Base-by-base conservation (phyloP, 306 rosid species). In the Corylus avellana region DNA sequence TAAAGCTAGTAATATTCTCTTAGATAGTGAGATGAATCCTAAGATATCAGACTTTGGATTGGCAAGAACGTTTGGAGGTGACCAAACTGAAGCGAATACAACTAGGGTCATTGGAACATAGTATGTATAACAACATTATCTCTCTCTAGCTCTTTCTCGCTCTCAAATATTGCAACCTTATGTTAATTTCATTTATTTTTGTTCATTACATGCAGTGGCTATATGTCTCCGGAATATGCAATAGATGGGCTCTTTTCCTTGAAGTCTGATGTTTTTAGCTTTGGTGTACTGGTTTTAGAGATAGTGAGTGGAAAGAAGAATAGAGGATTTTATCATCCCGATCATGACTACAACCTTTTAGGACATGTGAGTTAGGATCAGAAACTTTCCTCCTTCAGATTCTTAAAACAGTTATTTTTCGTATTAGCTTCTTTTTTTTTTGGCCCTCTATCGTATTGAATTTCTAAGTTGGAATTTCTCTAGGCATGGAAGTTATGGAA, bases 401-500 rank as follows among this genome's bases (percentile, higher is more conserved):
- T 17, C 39, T 35, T 50, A 59, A 32, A 77, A 51, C 16, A 64
- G 69, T 62, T 74, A 46, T 61, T 14, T 67, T 72, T 27, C 2
- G 14, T 11, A 10, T 49, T 49, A 10, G 53, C 12, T 16, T 1
- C 10, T 8, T n/a, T 12, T 16, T 4, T 68, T 1, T 29, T 61
- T 53, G 0, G 35, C 2, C 35, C 61, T 70, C 32, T 35, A 14
- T 27, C 20, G 9, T 46, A 4, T 42, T 68, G 46, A 25, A 32
- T 16, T 54, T 48, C 18, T 16, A 7, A 77, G 48, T 39, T 5
- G 73, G 17, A 50, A 80, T 78, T 58, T 37, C 78, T 73, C 37
- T 77, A 87, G 93, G 90, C 91, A 68, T 89, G 92, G 95, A 81
- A 88, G 64, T 54, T 89, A 25, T 89, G 96, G 93, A 87, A 70